A percentile compares a stretch with the other conserved stretches of the same genome.
These are phyloP conservation scores for Cerrena zonata DNA, from an alignment of 1,284 basidiomycete genomes.

Conservation along the genomic window DNA sequence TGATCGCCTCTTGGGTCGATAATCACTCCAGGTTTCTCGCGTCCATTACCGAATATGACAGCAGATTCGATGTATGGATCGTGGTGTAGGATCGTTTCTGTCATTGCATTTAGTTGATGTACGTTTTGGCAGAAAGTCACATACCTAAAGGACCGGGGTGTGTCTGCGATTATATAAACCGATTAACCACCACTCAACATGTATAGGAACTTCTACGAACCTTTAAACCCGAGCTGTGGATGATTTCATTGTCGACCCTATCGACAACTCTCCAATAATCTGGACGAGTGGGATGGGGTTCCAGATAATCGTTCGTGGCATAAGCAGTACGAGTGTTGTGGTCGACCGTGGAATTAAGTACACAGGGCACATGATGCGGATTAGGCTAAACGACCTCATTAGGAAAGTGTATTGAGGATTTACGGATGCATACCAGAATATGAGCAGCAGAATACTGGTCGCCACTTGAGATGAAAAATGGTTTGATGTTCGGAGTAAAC, in stretches of 20 bases:
- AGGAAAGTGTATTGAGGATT: background rate
- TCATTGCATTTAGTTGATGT: background rate
- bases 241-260: conserved; percentile 44
- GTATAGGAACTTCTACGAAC: conserved; percentile 16
- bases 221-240: conserved; percentile 41
- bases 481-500: conserved; percentile 11
- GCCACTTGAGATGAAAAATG: conserved; percentile 20
- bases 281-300: conserved; percentile 37
- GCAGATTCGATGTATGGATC: conserved; percentile 29
- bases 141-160: conserved; percentile 39
- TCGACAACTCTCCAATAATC: conserved; percentile 40
- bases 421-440: conserved; percentile 11
- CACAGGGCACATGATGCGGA: conserved; percentile 13
- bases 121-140: background rate
- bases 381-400: conserved; percentile 8
- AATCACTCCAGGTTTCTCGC: too few species aligned
- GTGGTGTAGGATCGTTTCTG: conserved; percentile 30
- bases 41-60: too few species aligned
- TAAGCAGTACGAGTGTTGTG: conserved; percentile 21
- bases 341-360: conserved; percentile 24
- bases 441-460: conserved; percentile 17
- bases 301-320: conserved; percentile 36
- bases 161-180: conserved; percentile 28
- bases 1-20: too few species aligned
- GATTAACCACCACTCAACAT: too few species aligned